Base-by-base conservation (phyloP, 2,329 filamentous ascomycete genomes). In the Huntiella moniliformis region DNA sequence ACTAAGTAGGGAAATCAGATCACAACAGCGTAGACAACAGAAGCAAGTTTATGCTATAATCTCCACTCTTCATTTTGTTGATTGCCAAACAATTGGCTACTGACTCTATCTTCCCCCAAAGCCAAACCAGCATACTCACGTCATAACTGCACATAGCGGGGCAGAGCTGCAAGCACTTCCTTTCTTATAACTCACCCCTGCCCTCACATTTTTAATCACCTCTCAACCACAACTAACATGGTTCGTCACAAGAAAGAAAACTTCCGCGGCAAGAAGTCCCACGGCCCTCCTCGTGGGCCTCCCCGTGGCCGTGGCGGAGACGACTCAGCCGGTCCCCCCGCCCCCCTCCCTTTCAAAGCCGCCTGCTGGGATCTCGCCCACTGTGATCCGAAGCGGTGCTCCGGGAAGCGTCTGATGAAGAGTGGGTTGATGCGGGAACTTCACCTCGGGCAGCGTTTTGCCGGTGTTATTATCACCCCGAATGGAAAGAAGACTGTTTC, bases 311-410 rank as follows among this genome's bases (percentile, higher is more conserved):
- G 59, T 15, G 54, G 63, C 51, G 59, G 60, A 52, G 55, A 63
- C 45, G 54, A 54, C 54, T 53, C 60, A 52, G 55, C 63, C 52
- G 55, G 63, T 45, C 54, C 54, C 54, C 53, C 60, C 52, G 55
- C 63, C 45, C 56, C 44, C 52, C 77, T 64, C 35, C 57, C 65
- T 16, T 95, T 87, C 72, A 93, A 92, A 64, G 88, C 91, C 42
- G 91, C 88, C 49, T 95, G 88, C 61, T 98, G 91, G 91, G 91
- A 98, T 58, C 71, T 98, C 32, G 88, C 87, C 51, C 91, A 98
- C 66, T 98, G 91, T 67, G 91, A 98, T 58, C 85, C 88, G 6
- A 96, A 95, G 62, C 72, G 88, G 54, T 98, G 91, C 64, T 95
- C 87, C 0, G 91, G 91, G 31, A 98, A 98, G 67, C 79, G 84